Conservation (phyloP, 768 basidiomycete genomes). For the Tylopilus subfusipes region DNA sequence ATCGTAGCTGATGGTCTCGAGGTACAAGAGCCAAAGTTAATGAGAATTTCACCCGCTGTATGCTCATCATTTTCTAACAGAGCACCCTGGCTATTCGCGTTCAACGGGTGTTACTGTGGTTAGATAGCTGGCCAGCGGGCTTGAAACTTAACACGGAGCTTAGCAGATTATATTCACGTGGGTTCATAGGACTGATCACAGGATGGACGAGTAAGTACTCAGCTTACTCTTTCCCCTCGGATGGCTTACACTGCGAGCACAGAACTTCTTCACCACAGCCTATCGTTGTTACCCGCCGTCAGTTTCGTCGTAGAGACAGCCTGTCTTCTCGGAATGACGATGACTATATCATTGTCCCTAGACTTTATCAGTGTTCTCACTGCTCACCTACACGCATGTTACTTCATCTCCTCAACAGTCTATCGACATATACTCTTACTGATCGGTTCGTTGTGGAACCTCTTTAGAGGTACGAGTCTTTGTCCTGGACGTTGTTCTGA, state of each 20-base stretch:
- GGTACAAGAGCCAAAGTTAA: conserved; percentile 31
- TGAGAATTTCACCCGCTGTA: background rate
- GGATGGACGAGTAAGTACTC: conserved; percentile 67
- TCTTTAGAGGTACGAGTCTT: conserved; percentile 71
- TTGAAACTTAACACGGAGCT: conserved; percentile 95
- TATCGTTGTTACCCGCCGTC: conserved; percentile 23
- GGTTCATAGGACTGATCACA: conserved; percentile 60
- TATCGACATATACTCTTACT: conserved; percentile 59
- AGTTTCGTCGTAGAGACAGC: conserved; percentile 35
- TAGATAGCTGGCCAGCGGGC: conserved; percentile 95
- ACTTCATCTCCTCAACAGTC: conserved; percentile 56
- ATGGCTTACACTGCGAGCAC: conserved; percentile 2
- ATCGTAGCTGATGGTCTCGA: conserved; percentile 36
- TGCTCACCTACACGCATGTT: conserved; percentile 67
- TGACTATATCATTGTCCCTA: conserved; percentile 59
- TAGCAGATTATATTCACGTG: conserved; percentile 77
- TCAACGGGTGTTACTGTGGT: conserved; percentile 64
- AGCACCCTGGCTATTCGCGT: conserved; percentile 34
- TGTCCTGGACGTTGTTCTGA: background rate
- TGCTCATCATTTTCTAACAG: conserved; percentile 10
- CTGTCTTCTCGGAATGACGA: conserved; percentile 51
- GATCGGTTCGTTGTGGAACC: conserved; percentile 74
- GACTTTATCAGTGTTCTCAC: conserved; percentile 70
- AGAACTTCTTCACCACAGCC: conserved; percentile 22
- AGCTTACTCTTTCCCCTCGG: background rate